Percentiles rank a stretch among this genome's conserved stretches.
These are phyloP conservation scores for Skeletonema marinoi DNA, from an alignment of 108 stramenopile genomes.

Conservation along the genomic window DNA sequence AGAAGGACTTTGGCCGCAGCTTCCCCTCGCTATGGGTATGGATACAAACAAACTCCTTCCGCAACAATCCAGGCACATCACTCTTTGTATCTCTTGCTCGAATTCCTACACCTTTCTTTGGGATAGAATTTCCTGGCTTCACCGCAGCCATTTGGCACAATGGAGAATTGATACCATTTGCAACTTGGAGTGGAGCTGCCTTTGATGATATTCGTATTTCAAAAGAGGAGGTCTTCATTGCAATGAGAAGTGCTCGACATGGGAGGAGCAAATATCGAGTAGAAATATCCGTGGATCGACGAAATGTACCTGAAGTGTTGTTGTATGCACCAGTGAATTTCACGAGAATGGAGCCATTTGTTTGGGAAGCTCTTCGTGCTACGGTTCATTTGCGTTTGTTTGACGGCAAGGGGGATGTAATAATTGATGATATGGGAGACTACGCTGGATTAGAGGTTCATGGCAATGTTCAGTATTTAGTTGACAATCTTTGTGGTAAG, in stretches of 20 bases:
- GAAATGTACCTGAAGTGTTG: slow-evolving; percentile 28
- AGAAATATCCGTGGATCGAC: slow-evolving; percentile 31
- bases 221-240: slow-evolving; percentile 25
- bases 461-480: slow-evolving; percentile 33
- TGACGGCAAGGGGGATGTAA: slow-evolving; percentile 7
- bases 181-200: slow-evolving; percentile 30
- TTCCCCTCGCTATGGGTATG: slow-evolving; percentile 40
- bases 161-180: slow-evolving; percentile 28
- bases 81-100: slow-evolving; percentile 43
- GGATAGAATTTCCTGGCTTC: slow-evolving; percentile 36
- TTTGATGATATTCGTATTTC: slow-evolving; percentile 37
- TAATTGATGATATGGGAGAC: slow-evolving; percentile 35
- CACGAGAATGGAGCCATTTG: slow-evolving; percentile 36
- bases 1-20: slow-evolving; percentile 34
- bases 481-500: slow-evolving; percentile 30
- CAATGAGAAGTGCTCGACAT: slow-evolving; percentile 14
- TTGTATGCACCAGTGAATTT: slow-evolving; percentile 42
- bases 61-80: slow-evolving; percentile 35
- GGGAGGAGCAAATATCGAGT: slow-evolving; percentile 9
- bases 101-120: slow-evolving; percentile 25
- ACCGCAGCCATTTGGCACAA: slow-evolving; percentile 39
- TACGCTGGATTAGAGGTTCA: slow-evolving; percentile 37
- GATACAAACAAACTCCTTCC: slow-evolving; percentile 44
- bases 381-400: slow-evolving; percentile 27
- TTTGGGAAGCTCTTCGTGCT: slow-evolving; percentile 28